phyloP scores from a whole-genome alignment of 306 rosid genomes.

The Phaseolus lunatus region DNA sequence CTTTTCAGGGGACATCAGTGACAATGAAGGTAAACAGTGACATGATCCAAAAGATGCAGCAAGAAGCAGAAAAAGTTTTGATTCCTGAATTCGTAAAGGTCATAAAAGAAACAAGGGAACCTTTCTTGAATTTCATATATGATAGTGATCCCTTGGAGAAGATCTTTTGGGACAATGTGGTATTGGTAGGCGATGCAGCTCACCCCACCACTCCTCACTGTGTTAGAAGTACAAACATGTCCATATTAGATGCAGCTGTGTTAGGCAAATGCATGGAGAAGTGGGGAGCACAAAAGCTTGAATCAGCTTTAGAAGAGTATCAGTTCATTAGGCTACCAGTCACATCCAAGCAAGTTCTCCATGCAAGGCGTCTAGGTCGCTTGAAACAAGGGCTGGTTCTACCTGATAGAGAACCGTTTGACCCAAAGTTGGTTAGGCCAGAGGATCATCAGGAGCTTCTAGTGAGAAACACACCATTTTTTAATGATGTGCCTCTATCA shows the following conservation, averaged over 20 bases:
- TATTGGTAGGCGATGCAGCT: conserved; percentile 89
- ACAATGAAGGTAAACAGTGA: conserved; percentile 68
- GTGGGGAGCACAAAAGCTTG: conserved; percentile 66
- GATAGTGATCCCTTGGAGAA: conserved; percentile 74
- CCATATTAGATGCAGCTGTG: conserved; percentile 83
- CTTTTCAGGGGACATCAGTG: conserved; percentile 66
- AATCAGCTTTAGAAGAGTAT: conserved; percentile 73
- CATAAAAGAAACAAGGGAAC: conserved; percentile 75
- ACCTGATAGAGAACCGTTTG: conserved; percentile 54
- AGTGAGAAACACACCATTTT: conserved; percentile 71
- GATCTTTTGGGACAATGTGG: conserved; percentile 72
- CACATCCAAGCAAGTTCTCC: conserved; percentile 68
- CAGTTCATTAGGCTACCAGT: conserved; percentile 67
- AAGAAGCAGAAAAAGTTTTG: conserved; percentile 76
- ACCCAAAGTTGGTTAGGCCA: conserved; percentile 55
- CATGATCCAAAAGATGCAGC: conserved; percentile 71
- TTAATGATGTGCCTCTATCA: conserved; percentile 56
- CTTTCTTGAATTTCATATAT: conserved; percentile 82
- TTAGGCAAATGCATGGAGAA: conserved; percentile 82
- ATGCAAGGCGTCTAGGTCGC: conserved; percentile 72
- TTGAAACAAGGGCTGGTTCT: conserved; percentile 72
- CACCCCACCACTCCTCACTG: conserved; percentile 95
- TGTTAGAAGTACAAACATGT: conserved; percentile 85
- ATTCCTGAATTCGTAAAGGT: conserved; percentile 66
- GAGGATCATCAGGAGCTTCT: conserved; percentile 72